Base-by-base conservation (phyloP, 768 basidiomycete species). In the Suillus clintonianus region DNA sequence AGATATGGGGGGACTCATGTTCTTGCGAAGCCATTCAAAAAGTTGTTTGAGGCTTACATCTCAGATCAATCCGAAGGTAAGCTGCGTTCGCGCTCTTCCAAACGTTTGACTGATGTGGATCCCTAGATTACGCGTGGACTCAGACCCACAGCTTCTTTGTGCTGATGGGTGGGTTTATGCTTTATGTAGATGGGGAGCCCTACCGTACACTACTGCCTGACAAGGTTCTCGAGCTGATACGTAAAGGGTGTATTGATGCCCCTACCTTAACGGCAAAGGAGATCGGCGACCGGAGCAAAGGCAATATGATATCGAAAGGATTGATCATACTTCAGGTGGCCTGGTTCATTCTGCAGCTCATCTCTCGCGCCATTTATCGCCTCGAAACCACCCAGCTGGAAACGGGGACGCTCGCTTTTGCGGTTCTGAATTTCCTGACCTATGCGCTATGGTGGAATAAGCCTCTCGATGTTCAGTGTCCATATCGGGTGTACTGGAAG, bases 361-460 rank as follows among this genome's bases (percentile, higher is more conserved):
- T 76, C 8, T 68, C 70, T 0, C 71, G 79, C 4, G 45, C 62
- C 36, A 47, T 22, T 7, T 55, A 72, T n/a, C 42, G 59, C 17
- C 69, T 80, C 14, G 68, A 74, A 1, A 53, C 79, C 14, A 78
- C 76, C 8, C 71, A 77, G 42, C 69, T 81, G 17, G 77, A 81
- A 64, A 62, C 80, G 11, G 65, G 73, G 7, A 81, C 80, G 1
- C 36, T 80, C 36, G 79, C 74, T 0, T 78, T 76, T 55, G 74
- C 72, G 2, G 48, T 70, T 3, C 66, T 79, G 34, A 79, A 74
- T 36, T 64, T 71, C 14, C 62, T 71, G n/a, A 74, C 71, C n/a
- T 80, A 78, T 63, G 43, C 59, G 0, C 54, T 77, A 1, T 80
- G 81, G 80, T 80, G 76, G 79, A 39, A 72, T 30, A 82, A 82